Conservation (phyloP, 2,329 filamentous ascomycete species). For the Microsporum ferrugineum region DNA sequence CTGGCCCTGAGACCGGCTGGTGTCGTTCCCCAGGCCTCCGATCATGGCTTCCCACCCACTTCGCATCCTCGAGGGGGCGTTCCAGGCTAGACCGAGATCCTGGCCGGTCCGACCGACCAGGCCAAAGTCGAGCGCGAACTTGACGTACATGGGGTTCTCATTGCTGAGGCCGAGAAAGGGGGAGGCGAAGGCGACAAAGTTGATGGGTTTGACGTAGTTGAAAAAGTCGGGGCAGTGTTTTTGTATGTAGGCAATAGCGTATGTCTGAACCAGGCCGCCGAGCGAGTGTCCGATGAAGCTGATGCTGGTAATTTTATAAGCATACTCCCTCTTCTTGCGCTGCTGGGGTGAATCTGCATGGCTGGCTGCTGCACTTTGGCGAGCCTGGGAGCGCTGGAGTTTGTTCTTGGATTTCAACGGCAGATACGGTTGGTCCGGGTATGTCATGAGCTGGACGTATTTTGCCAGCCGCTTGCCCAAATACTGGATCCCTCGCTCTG, state of each 20-base stretch:
- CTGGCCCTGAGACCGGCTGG: constrained; percentile 42
- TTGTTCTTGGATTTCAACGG: constrained; percentile 42
- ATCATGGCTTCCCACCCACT: constrained; percentile 85
- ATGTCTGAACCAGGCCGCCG: constrained; percentile 80
- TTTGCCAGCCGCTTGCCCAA: constrained; percentile 87
- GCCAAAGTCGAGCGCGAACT: constrained; percentile 91
- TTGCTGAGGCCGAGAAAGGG: constrained; percentile 89
- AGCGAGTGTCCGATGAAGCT: constrained; percentile 90
- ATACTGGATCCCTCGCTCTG: constrained; percentile 93
- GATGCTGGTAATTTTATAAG: constrained; percentile 84
- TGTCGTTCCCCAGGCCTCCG: constrained; percentile 59
- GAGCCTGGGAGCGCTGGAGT: constrained; percentile 36
- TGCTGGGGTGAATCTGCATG: constrained; percentile 36
- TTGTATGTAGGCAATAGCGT: constrained; percentile 90
- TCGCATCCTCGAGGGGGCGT: constrained; percentile 70
- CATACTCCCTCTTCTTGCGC: constrained; percentile 30
- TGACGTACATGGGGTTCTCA: constrained; percentile 94
- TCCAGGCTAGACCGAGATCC: constrained; percentile 89
- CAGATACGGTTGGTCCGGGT: constrained; percentile 82
- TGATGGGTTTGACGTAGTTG: constrained; percentile 69
- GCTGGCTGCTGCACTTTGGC: constrained; percentile 35
- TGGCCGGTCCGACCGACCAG: constrained; percentile 92
- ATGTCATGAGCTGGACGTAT: constrained; percentile 79
- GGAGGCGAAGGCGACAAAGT: constrained; percentile 79
- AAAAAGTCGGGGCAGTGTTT: constrained; percentile 93